Percentiles rank a stretch among this genome's conserved stretches.
Conservation (phyloP, 352 stramenopile species). For the Globisporangium cederbergense region DNA sequence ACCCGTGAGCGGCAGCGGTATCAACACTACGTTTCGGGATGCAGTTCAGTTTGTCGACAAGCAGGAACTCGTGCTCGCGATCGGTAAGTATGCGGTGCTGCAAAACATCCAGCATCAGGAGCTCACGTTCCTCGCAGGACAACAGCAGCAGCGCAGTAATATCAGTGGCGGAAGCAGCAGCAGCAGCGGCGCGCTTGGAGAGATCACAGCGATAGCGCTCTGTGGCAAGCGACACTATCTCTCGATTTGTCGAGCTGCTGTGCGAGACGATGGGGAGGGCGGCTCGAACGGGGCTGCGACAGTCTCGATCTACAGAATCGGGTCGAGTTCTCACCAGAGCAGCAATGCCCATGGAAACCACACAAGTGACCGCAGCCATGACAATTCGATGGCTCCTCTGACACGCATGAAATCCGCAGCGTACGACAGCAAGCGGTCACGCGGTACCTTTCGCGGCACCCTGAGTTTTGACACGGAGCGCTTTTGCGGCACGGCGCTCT, state of each 20-base stretch:
- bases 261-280: conserved; percentile 4
- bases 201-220: conserved; percentile 71
- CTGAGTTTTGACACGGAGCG: conserved; percentile 48
- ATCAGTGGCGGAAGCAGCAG: background rate
- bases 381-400: background rate
- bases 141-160: conserved; percentile 13
- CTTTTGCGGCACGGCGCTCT: conserved; percentile 54
- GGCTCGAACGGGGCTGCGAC: conserved; percentile 20
- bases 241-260: conserved; percentile 45
- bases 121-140: conserved; percentile 41
- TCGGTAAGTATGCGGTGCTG: conserved; percentile 64
- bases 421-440: conserved; percentile 1
- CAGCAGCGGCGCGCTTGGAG: conserved; percentile 28
- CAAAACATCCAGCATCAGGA: conserved; percentile 68
- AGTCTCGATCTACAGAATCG: conserved; percentile 36
- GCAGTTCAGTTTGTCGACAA: conserved; percentile 50
- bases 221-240: conserved; percentile 51
- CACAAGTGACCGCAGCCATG: background rate
- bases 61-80: conserved; percentile 54
- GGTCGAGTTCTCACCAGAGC: background rate
- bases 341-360: conserved; percentile 1
- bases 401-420: conserved; percentile 10
- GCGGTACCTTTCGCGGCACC: conserved; percentile 34
- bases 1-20: conserved; percentile 47
- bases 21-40: conserved; percentile 52